Evolutionary conservation across 108 stramenopile genomes (phyloP), one percentile per base, ranked within the genome.

Genomic region (Cyclotella atomus): DNA sequence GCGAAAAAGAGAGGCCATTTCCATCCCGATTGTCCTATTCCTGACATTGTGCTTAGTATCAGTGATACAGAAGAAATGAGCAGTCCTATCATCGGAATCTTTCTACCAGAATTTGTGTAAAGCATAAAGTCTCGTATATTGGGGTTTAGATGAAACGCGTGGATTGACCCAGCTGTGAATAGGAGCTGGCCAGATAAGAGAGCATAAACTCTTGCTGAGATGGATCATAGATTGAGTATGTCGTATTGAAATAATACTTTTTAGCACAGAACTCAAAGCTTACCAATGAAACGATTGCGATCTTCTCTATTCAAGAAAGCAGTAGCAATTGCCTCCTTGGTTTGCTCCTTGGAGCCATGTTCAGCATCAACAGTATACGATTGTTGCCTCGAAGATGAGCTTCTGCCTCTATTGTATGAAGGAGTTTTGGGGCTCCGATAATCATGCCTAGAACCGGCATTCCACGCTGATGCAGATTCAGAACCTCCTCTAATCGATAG

Each of bases 221-320:
- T 3, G 6, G 15, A 72, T n/a, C 14, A 71, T 32, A 55, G 16
- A 56, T 24, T n/a, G 50, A 17, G 8, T 14, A 17, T 41, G 61
- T 7, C n/a, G n/a, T n/a, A n/a, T 4, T 28, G 32, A 53, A 56
- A 72, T 32, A 46, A 56, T 0, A 16, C 20, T 7, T 8, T 24
- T 3, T 75, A 10, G 17, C 45, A 28, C 8, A 55, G 12, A 16
- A 55, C 20, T 32, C 35, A 16, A 28, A 61, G 0, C 83, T 69
- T 64, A 88, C 84, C 79, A 75, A 92, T 89, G 63, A 92, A 92
- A 20, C 87, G 62, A 65, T 87, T 87, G 30, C 91, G 66, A 32
- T 84, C 81, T 41, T 92, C 91, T 63, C 91, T 59, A 16, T 86
- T 84, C 44, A 92, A 71, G 68, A 92, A 92, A n/a, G 91, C 71